phyloP scores from a whole-genome alignment of 768 basidiomycete species.

The Candolleomyces efflorescens region DNA sequence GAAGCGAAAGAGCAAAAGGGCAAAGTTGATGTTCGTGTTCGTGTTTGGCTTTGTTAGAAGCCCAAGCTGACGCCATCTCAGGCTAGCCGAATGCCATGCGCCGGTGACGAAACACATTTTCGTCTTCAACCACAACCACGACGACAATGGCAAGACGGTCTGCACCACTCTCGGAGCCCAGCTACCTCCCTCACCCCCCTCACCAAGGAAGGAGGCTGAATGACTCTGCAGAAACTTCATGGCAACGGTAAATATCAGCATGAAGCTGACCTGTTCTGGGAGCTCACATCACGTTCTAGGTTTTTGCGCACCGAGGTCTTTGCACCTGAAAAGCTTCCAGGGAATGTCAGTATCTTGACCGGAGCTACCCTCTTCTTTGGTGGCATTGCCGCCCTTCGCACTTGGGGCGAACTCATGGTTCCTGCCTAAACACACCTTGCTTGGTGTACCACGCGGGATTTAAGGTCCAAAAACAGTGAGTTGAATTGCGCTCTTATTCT shows the following conservation, averaged over 20 bases:
- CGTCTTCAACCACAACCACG: constrained; percentile 8
- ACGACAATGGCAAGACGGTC: constrained; percentile 64
- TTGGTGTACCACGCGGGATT: not conserved
- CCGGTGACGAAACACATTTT: constrained; percentile 8
- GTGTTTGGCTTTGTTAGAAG: not conserved
- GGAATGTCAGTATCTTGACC: constrained; percentile 68
- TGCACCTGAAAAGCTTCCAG: constrained; percentile 68
- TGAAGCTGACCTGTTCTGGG: constrained; percentile 4
- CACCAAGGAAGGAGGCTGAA: constrained; percentile 35
- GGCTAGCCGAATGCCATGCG: not conserved
- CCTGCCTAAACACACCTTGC: constrained; percentile 41
- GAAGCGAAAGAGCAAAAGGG: too few relatives aligned
- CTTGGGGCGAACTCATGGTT: constrained; percentile 76
- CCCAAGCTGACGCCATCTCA: not conserved
- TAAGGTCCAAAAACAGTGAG: not conserved
- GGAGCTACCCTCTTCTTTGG: constrained; percentile 65
- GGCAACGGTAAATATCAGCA: constrained; percentile 35
- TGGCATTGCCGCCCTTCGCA: constrained; percentile 65
- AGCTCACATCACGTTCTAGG: constrained; percentile 15
- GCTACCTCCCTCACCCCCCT: constrained; percentile 50
- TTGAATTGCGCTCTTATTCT: not conserved
- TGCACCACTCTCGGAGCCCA: constrained; percentile 47
- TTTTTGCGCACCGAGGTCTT: constrained; percentile 62
- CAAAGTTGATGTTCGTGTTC: too few relatives aligned
- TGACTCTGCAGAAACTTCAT: constrained; percentile 61